phyloP scores from a whole-genome alignment of 2,329 filamentous ascomycete species.

The Canariomyces notabilis region DNA sequence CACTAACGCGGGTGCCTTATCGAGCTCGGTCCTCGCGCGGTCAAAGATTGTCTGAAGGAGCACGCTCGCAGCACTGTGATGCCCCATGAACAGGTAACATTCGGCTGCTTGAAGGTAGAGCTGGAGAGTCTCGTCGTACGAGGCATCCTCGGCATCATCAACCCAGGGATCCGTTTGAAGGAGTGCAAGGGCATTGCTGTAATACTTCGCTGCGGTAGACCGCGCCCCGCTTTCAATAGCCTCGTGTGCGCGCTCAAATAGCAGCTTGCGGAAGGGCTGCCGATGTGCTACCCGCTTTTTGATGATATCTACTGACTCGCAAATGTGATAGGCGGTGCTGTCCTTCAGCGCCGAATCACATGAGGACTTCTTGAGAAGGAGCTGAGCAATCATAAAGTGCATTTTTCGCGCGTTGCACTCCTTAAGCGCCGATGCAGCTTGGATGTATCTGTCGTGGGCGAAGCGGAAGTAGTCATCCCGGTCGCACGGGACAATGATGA shows the following conservation, averaged over 20 bases:
- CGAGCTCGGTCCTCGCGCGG: conserved; percentile 65
- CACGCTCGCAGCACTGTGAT: conserved; percentile 60
- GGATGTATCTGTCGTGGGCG: conserved; percentile 80
- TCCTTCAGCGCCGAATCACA: conserved; percentile 61
- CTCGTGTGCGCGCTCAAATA: conserved; percentile 72
- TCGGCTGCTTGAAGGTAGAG: conserved; percentile 76
- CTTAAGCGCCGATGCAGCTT: conserved; percentile 64
- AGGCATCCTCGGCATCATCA: conserved; percentile 63
- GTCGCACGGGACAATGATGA: conserved; percentile 75
- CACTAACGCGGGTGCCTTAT: conserved; percentile 80
- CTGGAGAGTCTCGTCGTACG: conserved; percentile 80
- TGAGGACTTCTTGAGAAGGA: conserved; percentile 66
- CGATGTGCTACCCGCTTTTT: conserved; percentile 57
- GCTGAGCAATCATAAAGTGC: conserved; percentile 85
- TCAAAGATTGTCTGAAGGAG: conserved; percentile 66
- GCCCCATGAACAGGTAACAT: conserved; percentile 73
- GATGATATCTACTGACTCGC: conserved; percentile 70
- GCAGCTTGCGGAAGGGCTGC: conserved; percentile 64
- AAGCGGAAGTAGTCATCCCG: conserved; percentile 85
- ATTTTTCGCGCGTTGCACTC: conserved; percentile 70
- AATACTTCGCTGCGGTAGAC: conserved; percentile 77
- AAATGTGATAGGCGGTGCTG: conserved; percentile 74
- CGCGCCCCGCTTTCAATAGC: conserved; percentile 79
- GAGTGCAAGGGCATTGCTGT: conserved; percentile 68
- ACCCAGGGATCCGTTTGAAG: conserved; percentile 77